Conservation (phyloP, 2,329 filamentous ascomycete species). For the Torrubiellomyces zombiae region DNA sequence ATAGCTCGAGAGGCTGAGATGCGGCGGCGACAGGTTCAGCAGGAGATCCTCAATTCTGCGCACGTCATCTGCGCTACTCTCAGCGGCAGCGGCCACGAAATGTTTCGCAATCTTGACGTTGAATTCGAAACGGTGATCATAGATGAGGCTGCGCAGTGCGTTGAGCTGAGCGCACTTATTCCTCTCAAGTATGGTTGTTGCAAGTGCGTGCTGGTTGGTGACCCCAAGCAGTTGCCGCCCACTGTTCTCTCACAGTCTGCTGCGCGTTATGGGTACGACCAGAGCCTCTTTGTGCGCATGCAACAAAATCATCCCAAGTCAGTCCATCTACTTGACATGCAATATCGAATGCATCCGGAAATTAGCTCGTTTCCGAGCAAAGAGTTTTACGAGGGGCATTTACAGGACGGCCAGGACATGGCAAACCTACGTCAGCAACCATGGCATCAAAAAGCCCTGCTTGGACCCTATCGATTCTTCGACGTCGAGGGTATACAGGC, state of each 20-base stretch:
- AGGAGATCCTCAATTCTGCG: slow-evolving; percentile 76
- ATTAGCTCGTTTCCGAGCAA: slow-evolving; percentile 83
- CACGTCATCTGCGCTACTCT: slow-evolving; percentile 92
- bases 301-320: slow-evolving; percentile 78
- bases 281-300: slow-evolving; percentile 97
- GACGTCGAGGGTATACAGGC: slow-evolving; percentile 82
- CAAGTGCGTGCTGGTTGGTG: slow-evolving; percentile 93
- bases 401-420: slow-evolving; percentile 80
- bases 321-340: slow-evolving; percentile 87
- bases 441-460: slow-evolving; percentile 70
- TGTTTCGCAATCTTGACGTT: slow-evolving; percentile 86
- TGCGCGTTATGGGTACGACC: slow-evolving; percentile 84
- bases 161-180: slow-evolving; percentile 90
- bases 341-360: slow-evolving; percentile 98
- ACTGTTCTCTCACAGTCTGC: slow-evolving; percentile 92
- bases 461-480: slow-evolving; percentile 93
- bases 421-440: slow-evolving; percentile 54
- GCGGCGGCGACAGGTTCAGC: slow-evolving; percentile 67
- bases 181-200: slow-evolving; percentile 93
- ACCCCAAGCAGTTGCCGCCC: slow-evolving; percentile 91
- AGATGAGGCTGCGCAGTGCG: slow-evolving; percentile 94
- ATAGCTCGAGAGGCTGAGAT: slow-evolving; percentile 74
- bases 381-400: slow-evolving; percentile 79
- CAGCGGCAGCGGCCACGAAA: slow-evolving; percentile 90
- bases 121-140: slow-evolving; percentile 98